These are phyloP conservation scores for Hypoxylon sp. DNA, from an alignment of 2,329 filamentous ascomycete species.

Conservation along the genomic window DNA sequence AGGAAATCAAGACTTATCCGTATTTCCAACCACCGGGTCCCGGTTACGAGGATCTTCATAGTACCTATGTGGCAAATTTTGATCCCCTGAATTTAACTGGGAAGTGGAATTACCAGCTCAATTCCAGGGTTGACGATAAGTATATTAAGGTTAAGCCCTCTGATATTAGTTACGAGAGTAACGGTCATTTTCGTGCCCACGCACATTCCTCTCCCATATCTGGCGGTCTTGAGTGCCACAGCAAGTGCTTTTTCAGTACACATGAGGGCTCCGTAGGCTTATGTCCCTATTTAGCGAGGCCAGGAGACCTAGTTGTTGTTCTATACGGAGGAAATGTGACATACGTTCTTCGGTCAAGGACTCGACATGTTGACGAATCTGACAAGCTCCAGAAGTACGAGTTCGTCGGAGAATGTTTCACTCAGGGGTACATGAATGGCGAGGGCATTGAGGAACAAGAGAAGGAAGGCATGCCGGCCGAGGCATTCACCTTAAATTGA, in stretches of 20 bases:
- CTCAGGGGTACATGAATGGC: constrained; percentile 7
- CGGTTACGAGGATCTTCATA: constrained; percentile 2
- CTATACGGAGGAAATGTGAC: constrained; percentile 8
- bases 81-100: constrained; percentile 1
- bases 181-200: constrained; percentile 4
- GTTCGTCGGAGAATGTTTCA: constrained; percentile 12
- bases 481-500: constrained; percentile 1
- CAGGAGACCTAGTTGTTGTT: constrained; percentile 1
- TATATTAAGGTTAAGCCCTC: neutral
- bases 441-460: neutral
- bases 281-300: constrained; percentile 8
- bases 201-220: neutral
- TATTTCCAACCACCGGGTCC: neutral
- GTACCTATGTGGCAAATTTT: neutral
- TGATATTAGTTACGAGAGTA: neutral
- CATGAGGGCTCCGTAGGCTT: neutral
- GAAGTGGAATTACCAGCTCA: neutral
- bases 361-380: too few species aligned
- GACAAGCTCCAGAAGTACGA: neutral
- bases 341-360: neutral
- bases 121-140: neutral
- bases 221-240: constrained; percentile 3
- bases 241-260: constrained; percentile 3
- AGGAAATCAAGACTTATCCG: neutral
- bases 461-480: neutral